Conservation (phyloP, 768 basidiomycete genomes). For the Phanerodontia chrysosporium region DNA sequence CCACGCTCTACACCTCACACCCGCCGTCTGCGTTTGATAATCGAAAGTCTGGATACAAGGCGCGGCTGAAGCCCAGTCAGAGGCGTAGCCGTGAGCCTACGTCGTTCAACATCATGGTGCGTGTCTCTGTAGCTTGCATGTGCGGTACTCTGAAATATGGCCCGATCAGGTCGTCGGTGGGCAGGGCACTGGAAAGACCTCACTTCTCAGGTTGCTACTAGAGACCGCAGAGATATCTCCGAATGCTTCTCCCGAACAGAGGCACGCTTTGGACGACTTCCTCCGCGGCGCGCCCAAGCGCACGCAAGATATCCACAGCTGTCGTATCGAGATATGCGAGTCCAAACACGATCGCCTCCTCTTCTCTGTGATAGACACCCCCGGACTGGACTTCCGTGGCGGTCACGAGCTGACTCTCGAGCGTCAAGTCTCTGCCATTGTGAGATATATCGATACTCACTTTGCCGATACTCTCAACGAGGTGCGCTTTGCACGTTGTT, state of each 20-base stretch:
- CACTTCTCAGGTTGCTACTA: constrained; percentile 71
- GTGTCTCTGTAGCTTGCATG: constrained; percentile 10
- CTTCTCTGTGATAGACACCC: constrained; percentile 82
- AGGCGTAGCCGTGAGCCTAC: constrained; percentile 63
- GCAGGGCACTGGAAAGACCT: constrained; percentile 82
- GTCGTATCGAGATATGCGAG: constrained; percentile 79
- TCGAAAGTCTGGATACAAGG: constrained; percentile 35
- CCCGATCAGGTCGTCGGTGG: constrained; percentile 70
- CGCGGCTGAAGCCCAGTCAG: constrained; percentile 47
- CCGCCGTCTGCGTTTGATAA: constrained; percentile 63
- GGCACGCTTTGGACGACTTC: constrained; percentile 58
- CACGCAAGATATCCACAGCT: constrained; percentile 62
- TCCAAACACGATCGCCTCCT: constrained; percentile 75
- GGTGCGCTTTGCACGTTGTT: constrained; percentile 33
- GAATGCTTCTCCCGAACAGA: constrained; percentile 70
- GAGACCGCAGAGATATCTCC: constrained; percentile 84
- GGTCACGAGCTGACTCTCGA: constrained; percentile 77
- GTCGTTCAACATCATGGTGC: constrained; percentile 84
- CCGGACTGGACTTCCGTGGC: constrained; percentile 72
- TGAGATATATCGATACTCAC: constrained; percentile 77
- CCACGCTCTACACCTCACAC: constrained; percentile 63
- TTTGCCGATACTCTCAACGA: constrained; percentile 87
- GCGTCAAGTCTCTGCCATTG: constrained; percentile 65
- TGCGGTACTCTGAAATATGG: background rate
- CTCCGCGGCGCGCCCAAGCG: constrained; percentile 54